Evolutionary conservation across 176 grass and related monocot species (phyloP), one percentile per base, ranked within the genome.

Genomic region (Elymus sibiricus): DNA sequence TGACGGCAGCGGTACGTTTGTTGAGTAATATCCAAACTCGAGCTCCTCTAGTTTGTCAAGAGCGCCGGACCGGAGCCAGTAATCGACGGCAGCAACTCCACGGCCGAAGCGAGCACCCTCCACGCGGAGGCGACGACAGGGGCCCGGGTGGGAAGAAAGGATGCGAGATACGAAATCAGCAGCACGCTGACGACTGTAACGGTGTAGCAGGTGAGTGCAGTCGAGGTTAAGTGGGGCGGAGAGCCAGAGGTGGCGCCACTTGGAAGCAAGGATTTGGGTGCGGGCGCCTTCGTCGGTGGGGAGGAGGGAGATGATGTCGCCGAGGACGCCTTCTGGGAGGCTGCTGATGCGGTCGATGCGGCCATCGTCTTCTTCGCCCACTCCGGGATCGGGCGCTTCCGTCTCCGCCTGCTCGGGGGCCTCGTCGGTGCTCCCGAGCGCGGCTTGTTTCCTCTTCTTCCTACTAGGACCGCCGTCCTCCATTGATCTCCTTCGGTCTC

Each of bases 101-200:
- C 16, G 5, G 5, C 1, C 5, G 5, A 53, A 51, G 5, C 0
- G 5, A 15, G 17, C 0, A 1, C 1, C 4, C 1, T 51, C 16
- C 49, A 2, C 1, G 49, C 53, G 19, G 19, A 56, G 19, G 19
- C 53, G 53, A 56, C 53, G 53, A 22, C 17, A 15, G 47, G 47
- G 47, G 17, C 47, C 47, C 1, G 47, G 2, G 1, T 51, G 47
- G 47, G 47, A 51, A 56, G 53, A 56, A 22, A 56, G 53, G 53
- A 56, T 56, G 53, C 2, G 17, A 8, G 53, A 56, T 22, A 56
- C 19, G 53, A 3, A 5, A 56, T 0, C 53, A 56, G 53, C 19
- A 56, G 53, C 53, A 56, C 47, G 47, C 15, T 39, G 1, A 39
- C 38, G 7, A 47, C 44, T 3, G 4, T 0, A 51, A 51, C 15